Evolutionary conservation across 192 early-diverging fungal species (phyloP).

Genomic region (Coemansia sp.): DNA sequence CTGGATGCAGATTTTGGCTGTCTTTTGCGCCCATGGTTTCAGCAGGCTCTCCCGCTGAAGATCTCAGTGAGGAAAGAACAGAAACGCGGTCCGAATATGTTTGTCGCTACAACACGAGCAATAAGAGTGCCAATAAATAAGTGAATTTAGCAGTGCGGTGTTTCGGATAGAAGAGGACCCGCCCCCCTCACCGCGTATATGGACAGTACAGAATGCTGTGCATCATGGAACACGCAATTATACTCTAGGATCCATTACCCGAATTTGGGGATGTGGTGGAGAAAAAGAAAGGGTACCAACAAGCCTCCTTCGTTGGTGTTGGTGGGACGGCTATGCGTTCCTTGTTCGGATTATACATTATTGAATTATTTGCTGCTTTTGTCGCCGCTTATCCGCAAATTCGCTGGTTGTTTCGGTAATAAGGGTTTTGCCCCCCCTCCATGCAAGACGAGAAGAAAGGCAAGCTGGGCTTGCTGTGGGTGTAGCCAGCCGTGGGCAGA

Average conservation of each 20-base stretch:
- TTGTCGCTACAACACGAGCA: constrained; percentile 32
- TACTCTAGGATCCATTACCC: background rate
- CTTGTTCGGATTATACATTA: background rate
- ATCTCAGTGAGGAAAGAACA: constrained; percentile 43
- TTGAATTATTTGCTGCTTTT: background rate
- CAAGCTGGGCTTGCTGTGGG: background rate
- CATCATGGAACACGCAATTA: background rate
- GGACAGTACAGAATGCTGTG: background rate
- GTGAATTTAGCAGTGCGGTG: background rate
- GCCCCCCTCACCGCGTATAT: no score
- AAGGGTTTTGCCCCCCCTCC: background rate
- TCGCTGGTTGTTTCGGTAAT: constrained; percentile 2
- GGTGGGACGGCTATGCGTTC: background rate
- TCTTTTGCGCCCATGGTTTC: background rate
- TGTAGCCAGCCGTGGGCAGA: background rate
- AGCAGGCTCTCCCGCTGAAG: constrained; percentile 10
- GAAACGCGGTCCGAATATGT: constrained; percentile 56
- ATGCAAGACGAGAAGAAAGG: constrained; percentile 2
- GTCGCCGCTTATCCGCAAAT: constrained; percentile 2
- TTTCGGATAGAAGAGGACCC: background rate
- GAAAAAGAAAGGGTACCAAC: background rate
- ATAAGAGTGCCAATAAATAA: background rate
- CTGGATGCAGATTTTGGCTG: background rate
- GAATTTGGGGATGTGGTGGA: background rate
- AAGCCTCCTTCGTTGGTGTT: background rate